Conservation (phyloP, 208 protist species). For the Crithidia thermophila region DNA sequence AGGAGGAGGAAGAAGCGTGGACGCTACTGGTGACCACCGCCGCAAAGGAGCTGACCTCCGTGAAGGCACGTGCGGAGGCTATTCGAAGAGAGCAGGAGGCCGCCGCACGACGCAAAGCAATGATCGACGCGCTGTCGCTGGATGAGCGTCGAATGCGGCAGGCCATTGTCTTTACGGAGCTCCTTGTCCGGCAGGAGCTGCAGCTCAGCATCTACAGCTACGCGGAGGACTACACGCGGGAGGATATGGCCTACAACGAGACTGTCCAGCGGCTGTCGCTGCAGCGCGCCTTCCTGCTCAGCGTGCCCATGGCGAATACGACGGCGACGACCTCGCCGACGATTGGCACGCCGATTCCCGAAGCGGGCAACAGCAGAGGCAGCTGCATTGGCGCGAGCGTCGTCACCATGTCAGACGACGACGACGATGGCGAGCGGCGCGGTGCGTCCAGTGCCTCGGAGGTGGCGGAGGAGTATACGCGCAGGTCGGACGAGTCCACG, state of each 20-base stretch:
- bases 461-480: no score
- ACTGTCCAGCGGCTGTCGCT: not conserved
- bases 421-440: no score
- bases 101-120: no score
- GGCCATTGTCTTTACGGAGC: not conserved
- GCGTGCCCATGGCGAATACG: not conserved
- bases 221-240: conserved; percentile 5
- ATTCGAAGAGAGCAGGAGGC: not conserved
- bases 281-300: not conserved
- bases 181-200: conserved; percentile 3
- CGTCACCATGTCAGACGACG: no score
- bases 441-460: no score
- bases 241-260: conserved; percentile 13
- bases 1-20: not conserved
- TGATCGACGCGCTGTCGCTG: not conserved
- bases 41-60: not conserved
- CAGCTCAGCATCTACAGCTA: conserved; percentile 11
- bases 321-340: not conserved
- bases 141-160: not conserved
- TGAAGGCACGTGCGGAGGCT: not conserved
- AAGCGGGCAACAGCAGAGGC: no score
- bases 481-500: no score
- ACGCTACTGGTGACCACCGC: not conserved
- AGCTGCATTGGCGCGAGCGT: no score
- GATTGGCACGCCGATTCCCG: no score